Base-by-base conservation (phyloP, 495 filamentous ascomycete species). In the Hypoxylon lienhwacheense region DNA sequence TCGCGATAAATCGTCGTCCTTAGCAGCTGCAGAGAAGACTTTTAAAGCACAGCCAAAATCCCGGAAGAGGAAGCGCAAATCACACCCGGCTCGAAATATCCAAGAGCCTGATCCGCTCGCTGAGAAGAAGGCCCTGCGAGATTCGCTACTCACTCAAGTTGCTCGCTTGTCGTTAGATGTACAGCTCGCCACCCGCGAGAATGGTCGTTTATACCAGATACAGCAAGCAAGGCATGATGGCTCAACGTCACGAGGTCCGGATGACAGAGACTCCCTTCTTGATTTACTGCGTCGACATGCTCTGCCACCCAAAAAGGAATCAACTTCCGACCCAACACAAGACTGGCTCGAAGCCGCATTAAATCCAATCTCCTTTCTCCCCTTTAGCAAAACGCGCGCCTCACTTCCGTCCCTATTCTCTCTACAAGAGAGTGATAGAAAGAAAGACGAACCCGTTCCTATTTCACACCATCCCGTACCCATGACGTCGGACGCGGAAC, bases 391-490 rank as follows among this genome's bases (percentile, higher is more conserved):
- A 39, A 25, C 68, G 11, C 57, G 55, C 8, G 2, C 61, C 0
- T 19, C 45, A 1, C 43, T 49, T 15, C 50, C 47, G 11, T 16
- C 54, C n/a, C 14, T 53, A 33, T 48, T 58, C 28, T 7, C 49
- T 43, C 17, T 47, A 4, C 57, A 26, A 39, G 39, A 41, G 7
- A 34, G 35, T 5, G 6, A 22, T 26, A 28, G 26, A 0, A 12
- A 42, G 31, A 50, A 60, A 46, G 32, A 64, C 1, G 49, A 69
- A 14, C 47, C 67, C 1, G 63, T 64, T 2, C 61, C 70, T 1
- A 63, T 71, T 14, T 83, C 81, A 1, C 78, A 84, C 60, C 71
- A 74, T 42, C 81, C 83, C 4, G 32, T 83, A 7, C 57, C 72
- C 8, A 72, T 84, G 59, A 63, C 68, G 0, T 67, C 71, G 8